Evolutionary conservation across 805 yeast genomes (phyloP).

Genomic region (Diddensiella caesifluorescens): DNA sequence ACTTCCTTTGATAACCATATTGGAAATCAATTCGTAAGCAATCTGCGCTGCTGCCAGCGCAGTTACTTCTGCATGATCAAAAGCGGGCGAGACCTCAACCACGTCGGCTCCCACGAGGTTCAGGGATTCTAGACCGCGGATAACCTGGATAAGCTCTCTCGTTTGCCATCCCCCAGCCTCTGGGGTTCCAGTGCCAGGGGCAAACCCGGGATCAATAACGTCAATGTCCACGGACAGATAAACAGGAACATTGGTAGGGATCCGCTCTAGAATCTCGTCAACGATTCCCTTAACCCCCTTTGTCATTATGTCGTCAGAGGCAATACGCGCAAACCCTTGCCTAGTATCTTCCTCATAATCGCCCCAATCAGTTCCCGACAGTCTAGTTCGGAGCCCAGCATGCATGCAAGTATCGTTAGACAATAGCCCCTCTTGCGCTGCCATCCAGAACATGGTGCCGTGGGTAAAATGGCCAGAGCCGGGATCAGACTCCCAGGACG

Average conservation of each 20-base stretch:
- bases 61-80: constrained; percentile 56
- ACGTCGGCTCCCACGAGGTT: constrained; percentile 69
- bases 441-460: constrained; percentile 86
- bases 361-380: constrained; percentile 52
- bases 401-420: constrained; percentile 55
- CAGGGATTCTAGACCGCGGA: constrained; percentile 56
- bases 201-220: constrained; percentile 63
- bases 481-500: constrained; percentile 68
- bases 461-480: constrained; percentile 60
- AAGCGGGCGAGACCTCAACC: constrained; percentile 69
- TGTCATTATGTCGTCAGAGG: constrained; percentile 69
- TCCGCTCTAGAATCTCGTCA: constrained; percentile 44
- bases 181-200: constrained; percentile 77
- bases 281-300: constrained; percentile 59
- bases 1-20: constrained; percentile 62
- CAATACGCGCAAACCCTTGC: constrained; percentile 65
- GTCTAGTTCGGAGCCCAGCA: constrained; percentile 70
- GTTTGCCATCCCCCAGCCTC: constrained; percentile 72
- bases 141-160: constrained; percentile 54
- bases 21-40: constrained; percentile 62
- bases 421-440: constrained; percentile 60
- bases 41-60: constrained; percentile 62
- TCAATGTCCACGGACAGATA: constrained; percentile 76
- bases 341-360: constrained; percentile 63
- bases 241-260: constrained; percentile 62